These are phyloP conservation scores for Pythium phragmiticola DNA, from an alignment of 352 stramenopile genomes.

Conservation along the genomic window DNA sequence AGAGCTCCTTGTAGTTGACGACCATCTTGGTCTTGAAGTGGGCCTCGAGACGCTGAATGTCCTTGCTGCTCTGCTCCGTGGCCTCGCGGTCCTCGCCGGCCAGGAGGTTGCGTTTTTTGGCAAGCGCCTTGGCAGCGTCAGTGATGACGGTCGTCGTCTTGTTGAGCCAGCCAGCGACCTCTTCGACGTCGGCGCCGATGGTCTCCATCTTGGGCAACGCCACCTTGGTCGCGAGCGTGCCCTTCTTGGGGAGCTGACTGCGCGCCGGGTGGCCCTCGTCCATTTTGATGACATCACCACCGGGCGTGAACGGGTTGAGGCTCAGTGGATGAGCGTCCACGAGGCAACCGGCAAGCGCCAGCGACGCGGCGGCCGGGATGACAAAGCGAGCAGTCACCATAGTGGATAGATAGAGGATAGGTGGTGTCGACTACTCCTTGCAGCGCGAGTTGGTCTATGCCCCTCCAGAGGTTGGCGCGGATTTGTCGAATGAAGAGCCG, in stretches of 20 bases:
- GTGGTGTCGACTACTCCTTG: neutral
- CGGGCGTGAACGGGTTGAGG: slow-evolving; percentile 12
- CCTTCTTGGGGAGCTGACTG: neutral
- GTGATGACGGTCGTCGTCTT: slow-evolving; percentile 12
- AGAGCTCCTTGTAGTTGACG: slow-evolving; percentile 8
- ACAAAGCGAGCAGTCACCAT: slow-evolving; percentile 14
- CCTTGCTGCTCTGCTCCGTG: slow-evolving; percentile 6
- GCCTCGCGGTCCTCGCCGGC: slow-evolving; percentile 5
- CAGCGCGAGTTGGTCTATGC: slow-evolving; percentile 9
- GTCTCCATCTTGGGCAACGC: slow-evolving; percentile 7
- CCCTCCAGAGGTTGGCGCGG: neutral
- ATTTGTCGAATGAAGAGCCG: slow-evolving; percentile 14
- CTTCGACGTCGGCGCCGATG: slow-evolving; percentile 10
- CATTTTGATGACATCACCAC: neutral
- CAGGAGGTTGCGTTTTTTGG: neutral
- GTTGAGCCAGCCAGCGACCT: slow-evolving; percentile 18
- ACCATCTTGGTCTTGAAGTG: slow-evolving; percentile 11
- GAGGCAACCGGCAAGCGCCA: slow-evolving; percentile 4
- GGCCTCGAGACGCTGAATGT: slow-evolving; percentile 13
- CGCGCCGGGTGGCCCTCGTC: slow-evolving; percentile 2
- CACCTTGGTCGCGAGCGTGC: slow-evolving; percentile 17
- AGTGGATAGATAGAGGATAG: neutral
- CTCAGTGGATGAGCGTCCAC: slow-evolving; percentile 13
- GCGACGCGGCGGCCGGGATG: neutral
- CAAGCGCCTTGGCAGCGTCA: neutral